Percentiles rank a stretch among this genome's conserved stretches.
phyloP scores from a whole-genome alignment of 2,329 filamentous ascomycete species.

The Lachnellula suecica region DNA sequence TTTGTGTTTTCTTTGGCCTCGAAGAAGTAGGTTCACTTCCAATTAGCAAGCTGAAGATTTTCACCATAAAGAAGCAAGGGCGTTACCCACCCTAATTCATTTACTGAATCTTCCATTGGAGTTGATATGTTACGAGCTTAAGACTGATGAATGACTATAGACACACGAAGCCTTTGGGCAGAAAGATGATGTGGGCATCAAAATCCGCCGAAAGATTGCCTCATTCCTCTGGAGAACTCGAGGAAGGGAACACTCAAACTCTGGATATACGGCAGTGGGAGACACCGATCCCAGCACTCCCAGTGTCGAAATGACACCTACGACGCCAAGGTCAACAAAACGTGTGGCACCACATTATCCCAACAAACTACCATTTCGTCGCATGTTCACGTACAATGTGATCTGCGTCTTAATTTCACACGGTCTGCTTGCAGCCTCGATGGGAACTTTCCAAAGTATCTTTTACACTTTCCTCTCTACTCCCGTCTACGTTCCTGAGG shows the following conservation, averaged over 20 bases:
- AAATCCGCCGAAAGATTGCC: conserved; percentile 21
- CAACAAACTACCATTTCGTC: conserved; percentile 47
- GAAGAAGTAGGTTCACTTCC: conserved; percentile 26
- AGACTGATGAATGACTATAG: conserved; percentile 24
- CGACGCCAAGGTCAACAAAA: conserved; percentile 21
- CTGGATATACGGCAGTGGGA: conserved; percentile 8
- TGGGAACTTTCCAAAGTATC: conserved; percentile 59
- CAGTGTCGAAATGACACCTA: conserved; percentile 10
- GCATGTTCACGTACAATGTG: conserved; percentile 31
- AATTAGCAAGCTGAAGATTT: not conserved
- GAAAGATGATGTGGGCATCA: conserved; percentile 29
- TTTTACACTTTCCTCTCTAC: conserved; percentile 64
- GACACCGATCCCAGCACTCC: conserved; percentile 8
- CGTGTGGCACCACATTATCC: conserved; percentile 27
- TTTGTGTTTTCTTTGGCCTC: conserved; percentile 36
- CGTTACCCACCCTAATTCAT: too few relatives aligned
- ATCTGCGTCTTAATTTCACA: conserved; percentile 51
- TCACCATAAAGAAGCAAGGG: too few relatives aligned
- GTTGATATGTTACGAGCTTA: too few relatives aligned
- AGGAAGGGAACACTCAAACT: not conserved
- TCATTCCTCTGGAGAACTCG: conserved; percentile 13
- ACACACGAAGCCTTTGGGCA: conserved; percentile 37
- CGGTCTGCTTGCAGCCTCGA: conserved; percentile 57
- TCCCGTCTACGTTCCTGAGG: conserved; percentile 42
- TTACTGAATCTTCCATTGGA: too few relatives aligned